Conservation (phyloP, 2,329 filamentous ascomycete species). For the Teratosphaeria zuluensis region DNA sequence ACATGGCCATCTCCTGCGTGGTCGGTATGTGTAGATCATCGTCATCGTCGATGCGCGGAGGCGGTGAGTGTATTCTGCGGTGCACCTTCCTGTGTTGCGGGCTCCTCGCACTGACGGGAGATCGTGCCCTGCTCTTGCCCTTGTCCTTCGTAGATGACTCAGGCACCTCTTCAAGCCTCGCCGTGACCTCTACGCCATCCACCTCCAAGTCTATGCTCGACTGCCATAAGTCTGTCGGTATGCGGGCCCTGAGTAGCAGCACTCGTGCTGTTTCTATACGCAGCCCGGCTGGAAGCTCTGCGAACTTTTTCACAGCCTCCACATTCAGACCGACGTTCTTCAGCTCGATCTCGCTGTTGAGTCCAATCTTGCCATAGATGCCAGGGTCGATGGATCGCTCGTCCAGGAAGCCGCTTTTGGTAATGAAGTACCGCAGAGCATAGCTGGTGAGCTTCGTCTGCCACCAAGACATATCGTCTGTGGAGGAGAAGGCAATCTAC, state of each 20-base stretch:
- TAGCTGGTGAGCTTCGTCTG: constrained; percentile 68
- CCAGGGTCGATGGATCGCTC: constrained; percentile 77
- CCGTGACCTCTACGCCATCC: constrained; percentile 65
- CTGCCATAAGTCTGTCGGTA: constrained; percentile 76
- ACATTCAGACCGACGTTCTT: constrained; percentile 74
- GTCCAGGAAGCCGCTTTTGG: constrained; percentile 76
- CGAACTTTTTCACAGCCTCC: constrained; percentile 34
- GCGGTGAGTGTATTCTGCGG: constrained; percentile 24
- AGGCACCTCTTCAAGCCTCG: constrained; percentile 9
- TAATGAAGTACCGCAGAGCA: constrained; percentile 52
- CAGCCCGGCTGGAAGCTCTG: constrained; percentile 61
- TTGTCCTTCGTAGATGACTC: neutral
- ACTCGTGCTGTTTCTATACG: constrained; percentile 66
- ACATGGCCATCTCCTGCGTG: constrained; percentile 63
- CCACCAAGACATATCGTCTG: constrained; percentile 40
- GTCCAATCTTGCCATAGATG: constrained; percentile 72
- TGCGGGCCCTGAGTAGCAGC: constrained; percentile 64
- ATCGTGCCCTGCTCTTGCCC: constrained; percentile 23
- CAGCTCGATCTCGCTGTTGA: constrained; percentile 74
- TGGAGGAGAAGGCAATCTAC: too few relatives aligned
- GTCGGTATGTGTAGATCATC: constrained; percentile 48
- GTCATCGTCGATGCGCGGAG: constrained; percentile 2
- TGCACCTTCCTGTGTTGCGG: constrained; percentile 27
- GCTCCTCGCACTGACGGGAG: constrained; percentile 11
- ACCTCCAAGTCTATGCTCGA: constrained; percentile 75